Percentiles rank a stretch among this genome's conserved stretches.
Evolutionary conservation across 2,329 filamentous ascomycete genomes (phyloP).

Genomic region (Aspergillus japonicus): DNA sequence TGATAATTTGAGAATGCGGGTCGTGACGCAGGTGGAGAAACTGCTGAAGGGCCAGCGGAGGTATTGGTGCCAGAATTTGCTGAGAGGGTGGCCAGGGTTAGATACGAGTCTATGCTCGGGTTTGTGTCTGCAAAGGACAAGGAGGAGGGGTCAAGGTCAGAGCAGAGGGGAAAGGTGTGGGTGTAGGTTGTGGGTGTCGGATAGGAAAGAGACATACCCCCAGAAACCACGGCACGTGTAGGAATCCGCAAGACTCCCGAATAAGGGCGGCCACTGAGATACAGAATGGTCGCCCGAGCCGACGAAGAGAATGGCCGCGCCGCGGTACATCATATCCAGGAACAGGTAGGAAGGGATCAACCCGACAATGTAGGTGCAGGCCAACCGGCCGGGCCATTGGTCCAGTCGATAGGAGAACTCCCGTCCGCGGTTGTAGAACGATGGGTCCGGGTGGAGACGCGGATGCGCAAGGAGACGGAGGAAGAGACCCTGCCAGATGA

Average conservation of each 20-base stretch:
- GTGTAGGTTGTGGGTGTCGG: too few relatives aligned
- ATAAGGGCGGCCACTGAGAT: conserved; percentile 25
- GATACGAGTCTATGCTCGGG: background rate
- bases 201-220: conserved; percentile 22
- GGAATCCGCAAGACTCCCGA: conserved; percentile 24
- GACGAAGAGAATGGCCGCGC: conserved; percentile 22
- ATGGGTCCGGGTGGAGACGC: background rate
- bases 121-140: too few relatives aligned
- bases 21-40: conserved; percentile 21
- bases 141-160: too few relatives aligned
- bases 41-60: conserved; percentile 26
- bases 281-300: conserved; percentile 14
- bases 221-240: conserved; percentile 29
- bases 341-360: conserved; percentile 5
- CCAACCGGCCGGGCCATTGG: conserved; percentile 10
- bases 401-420: conserved; percentile 8
- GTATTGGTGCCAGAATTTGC: conserved; percentile 33
- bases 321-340: conserved; percentile 22
- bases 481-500: conserved; percentile 22
- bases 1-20: conserved; percentile 19
- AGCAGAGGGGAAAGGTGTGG: background rate
- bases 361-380: conserved; percentile 17
- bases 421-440: conserved; percentile 2
- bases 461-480: conserved; percentile 12
- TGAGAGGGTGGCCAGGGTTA: background rate